Base-by-base conservation (phyloP, 1,139 yeast species). In the Geotrichum australiense region DNA sequence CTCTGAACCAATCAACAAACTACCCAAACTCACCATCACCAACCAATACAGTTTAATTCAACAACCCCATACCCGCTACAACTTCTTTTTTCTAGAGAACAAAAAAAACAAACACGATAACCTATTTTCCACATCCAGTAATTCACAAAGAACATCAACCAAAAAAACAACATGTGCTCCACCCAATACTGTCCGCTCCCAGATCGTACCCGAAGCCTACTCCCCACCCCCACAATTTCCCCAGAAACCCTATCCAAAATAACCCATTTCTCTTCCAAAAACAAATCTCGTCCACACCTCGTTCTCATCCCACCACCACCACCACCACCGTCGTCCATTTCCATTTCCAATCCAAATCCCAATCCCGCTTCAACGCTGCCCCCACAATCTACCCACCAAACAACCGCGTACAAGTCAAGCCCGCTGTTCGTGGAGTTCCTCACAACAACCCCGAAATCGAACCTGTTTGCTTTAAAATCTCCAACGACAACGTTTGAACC, bases 401-500 rank as follows among this genome's bases (percentile, higher is more conserved):
- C n/a, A n/a, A n/a, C n/a, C n/a, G n/a, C n/a, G n/a, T 26, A 26
- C 14, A 26, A n/a, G 14, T n/a, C 11, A 6, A 26, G 30, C 14
- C 30, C 14, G 5, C 11, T 6, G 14, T 7, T 26, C 30, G 14
- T 26, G 14, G 30, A 26, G 6, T 26, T 26, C 14, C 14, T 26
- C 14, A 26, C 5, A 8, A 15, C 12, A 35, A 23, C 11, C 7
- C 7, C 11, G 11, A 23, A 8, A 23, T 8, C 7, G 25, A 25
- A 31, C 6, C 4, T 18, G 7, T 19, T 31, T 31, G 25, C 35
- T 4, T 19, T 31, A 5, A 20, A 20, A n/a, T 39, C 42, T 4
- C 42, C 42, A 3, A 39, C 38, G 12, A 39, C 42, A 2, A 39
- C 42, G 7, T 39, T 39, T 39, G 42, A 39, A 29, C 32, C 32